These are phyloP conservation scores for Lentinula aciculospora DNA, from an alignment of 768 basidiomycete species.

Conservation along the genomic window DNA sequence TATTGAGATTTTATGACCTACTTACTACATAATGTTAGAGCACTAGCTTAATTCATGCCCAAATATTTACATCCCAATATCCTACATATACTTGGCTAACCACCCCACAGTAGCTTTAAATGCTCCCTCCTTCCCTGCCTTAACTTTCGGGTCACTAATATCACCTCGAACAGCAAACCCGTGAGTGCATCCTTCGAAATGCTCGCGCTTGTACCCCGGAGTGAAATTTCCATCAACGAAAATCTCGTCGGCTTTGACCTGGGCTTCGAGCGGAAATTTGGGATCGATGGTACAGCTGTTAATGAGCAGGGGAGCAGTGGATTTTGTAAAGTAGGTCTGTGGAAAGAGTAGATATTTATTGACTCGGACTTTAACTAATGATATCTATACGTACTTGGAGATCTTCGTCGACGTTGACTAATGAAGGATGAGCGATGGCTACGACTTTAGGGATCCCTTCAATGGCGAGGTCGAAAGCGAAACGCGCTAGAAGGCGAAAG, in stretches of 20 bases:
- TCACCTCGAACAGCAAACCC: conserved; percentile 53
- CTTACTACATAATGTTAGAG: no score
- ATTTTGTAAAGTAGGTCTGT: conserved; percentile 39
- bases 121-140: conserved; percentile 59
- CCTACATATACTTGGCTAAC: conserved; percentile 33
- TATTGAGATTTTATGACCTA: no score
- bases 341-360: neutral
- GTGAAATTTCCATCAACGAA: conserved; percentile 40
- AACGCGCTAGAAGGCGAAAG: conserved; percentile 36
- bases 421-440: conserved; percentile 56
- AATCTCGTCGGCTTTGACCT: conserved; percentile 41
- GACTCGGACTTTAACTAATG: neutral
- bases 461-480: conserved; percentile 58
- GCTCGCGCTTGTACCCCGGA: conserved; percentile 44
- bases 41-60: neutral
- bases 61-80: neutral
- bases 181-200: conserved; percentile 43
- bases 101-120: conserved; percentile 55
- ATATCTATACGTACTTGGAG: conserved; percentile 39
- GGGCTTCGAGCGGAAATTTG: conserved; percentile 42
- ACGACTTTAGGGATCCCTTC: conserved; percentile 43
- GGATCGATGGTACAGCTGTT: conserved; percentile 55
- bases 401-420: conserved; percentile 54
- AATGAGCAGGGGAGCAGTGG: conserved; percentile 58
- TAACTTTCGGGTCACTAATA: conserved; percentile 41